A percentile compares a stretch with the other conserved stretches of the same genome.
Evolutionary conservation across 2,329 filamentous ascomycete genomes (phyloP).

Genomic region (Calonectria pseudoturangicola): DNA sequence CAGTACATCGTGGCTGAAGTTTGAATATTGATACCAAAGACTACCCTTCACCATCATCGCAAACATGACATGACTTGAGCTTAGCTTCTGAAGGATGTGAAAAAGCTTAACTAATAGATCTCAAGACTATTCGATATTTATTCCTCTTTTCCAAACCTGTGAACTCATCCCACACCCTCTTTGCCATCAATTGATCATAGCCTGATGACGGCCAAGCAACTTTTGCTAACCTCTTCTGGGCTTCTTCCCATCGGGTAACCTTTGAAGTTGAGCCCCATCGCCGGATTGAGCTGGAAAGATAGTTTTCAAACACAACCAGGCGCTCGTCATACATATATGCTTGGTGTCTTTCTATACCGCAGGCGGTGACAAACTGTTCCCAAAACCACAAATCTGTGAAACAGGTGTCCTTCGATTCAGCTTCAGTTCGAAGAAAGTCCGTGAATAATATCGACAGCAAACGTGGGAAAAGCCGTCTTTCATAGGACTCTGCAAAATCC

Average conservation of each 20-base stretch:
- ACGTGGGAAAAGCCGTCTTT: background rate
- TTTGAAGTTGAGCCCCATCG: background rate
- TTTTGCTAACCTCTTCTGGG: background rate
- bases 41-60: no score
- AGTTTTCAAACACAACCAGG: background rate
- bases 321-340: conserved; percentile 1
- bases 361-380: conserved; percentile 3
- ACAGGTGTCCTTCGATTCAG: conserved; percentile 1
- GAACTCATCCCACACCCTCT: background rate
- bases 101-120: background rate
- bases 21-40: no score
- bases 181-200: background rate
- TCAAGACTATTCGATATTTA: background rate
- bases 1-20: no score
- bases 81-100: background rate
- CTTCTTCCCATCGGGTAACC: conserved; percentile 2
- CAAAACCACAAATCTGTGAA: conserved; percentile 6
- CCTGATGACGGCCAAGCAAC: background rate
- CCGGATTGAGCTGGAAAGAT: conserved; percentile 5
- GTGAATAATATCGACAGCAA: background rate
- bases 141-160: background rate
- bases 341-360: conserved; percentile 1
- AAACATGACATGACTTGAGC: no score
- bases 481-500: conserved; percentile 7
- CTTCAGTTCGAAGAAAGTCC: background rate